Evolutionary conservation across 2,329 filamentous ascomycete genomes (phyloP).

Genomic region (Blastomyces gilchristii): DNA sequence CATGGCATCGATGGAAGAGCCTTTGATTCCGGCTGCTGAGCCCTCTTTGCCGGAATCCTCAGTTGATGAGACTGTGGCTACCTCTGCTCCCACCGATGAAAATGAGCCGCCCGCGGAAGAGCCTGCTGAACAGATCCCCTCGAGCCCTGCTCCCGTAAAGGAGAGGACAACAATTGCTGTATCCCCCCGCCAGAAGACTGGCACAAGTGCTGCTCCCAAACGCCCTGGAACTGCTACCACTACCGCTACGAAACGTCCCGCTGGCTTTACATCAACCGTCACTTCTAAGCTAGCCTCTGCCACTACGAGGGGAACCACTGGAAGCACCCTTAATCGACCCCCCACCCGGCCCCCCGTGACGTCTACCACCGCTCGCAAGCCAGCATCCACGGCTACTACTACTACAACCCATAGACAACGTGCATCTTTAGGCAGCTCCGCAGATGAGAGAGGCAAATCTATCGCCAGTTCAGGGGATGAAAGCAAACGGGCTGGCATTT

Average conservation of each 20-base stretch:
- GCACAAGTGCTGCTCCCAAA: slow-evolving; percentile 23
- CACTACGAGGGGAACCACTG: slow-evolving; percentile 23
- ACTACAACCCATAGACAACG: slow-evolving; percentile 33
- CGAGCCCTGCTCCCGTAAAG: slow-evolving; percentile 26
- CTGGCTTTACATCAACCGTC: slow-evolving; percentile 18
- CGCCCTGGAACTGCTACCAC: slow-evolving; percentile 27
- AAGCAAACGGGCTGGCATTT: slow-evolving; percentile 31
- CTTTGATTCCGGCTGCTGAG: slow-evolving; percentile 19
- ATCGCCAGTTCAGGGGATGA: slow-evolving; percentile 38
- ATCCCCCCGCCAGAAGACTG: slow-evolving; percentile 27
- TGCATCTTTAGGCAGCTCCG: slow-evolving; percentile 35
- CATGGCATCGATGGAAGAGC: slow-evolving; percentile 29
- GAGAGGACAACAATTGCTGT: slow-evolving; percentile 25
- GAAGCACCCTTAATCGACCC: slow-evolving; percentile 35
- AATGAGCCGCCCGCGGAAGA: neutral
- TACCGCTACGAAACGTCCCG: slow-evolving; percentile 25
- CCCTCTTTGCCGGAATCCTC: slow-evolving; percentile 5
- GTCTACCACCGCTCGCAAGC: slow-evolving; percentile 17
- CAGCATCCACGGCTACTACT: slow-evolving; percentile 27
- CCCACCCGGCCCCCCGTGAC: slow-evolving; percentile 34
- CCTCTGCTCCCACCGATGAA: slow-evolving; percentile 21
- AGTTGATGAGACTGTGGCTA: slow-evolving; percentile 10
- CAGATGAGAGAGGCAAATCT: slow-evolving; percentile 34
- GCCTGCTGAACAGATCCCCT: slow-evolving; percentile 20
- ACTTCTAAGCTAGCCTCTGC: slow-evolving; percentile 23